A percentile compares a stretch with the other conserved stretches of the same genome.
Conservation (phyloP, 768 basidiomycete genomes). For the Boletus sensibilis region DNA sequence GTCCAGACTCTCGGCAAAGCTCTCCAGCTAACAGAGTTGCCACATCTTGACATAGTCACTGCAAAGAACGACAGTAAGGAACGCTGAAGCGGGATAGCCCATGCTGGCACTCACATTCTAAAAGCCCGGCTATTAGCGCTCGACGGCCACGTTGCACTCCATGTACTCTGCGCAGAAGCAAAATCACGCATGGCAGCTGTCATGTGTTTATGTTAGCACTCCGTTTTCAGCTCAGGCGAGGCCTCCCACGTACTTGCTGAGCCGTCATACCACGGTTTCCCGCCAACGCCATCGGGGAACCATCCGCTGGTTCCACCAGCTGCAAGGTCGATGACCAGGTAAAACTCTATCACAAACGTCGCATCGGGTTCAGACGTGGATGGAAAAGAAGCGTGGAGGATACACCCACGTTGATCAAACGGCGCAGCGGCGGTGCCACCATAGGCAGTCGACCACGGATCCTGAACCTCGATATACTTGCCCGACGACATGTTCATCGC, state of each 20-base stretch:
- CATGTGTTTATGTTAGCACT: slow-evolving; percentile 1
- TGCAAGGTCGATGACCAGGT: slow-evolving; percentile 76
- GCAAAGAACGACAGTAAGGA: background rate
- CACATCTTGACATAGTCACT: slow-evolving; percentile 37
- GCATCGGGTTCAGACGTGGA: background rate
- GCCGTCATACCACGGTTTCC: slow-evolving; percentile 59
- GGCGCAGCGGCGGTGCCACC: slow-evolving; percentile 48
- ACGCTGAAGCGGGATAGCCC: background rate
- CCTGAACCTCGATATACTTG: slow-evolving; percentile 39
- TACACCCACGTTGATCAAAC: slow-evolving; percentile 34
- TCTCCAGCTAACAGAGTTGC: slow-evolving; percentile 26
- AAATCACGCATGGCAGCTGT: slow-evolving; percentile 70
- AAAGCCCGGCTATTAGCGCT: slow-evolving; percentile 62
- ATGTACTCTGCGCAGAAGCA: slow-evolving; percentile 55
- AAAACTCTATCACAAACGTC: slow-evolving; percentile 58
- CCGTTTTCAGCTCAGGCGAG: slow-evolving; percentile 14
- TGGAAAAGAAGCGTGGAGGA: background rate
- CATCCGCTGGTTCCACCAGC: slow-evolving; percentile 76
- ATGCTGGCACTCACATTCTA: slow-evolving; percentile 48
- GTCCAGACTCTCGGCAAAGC: background rate
- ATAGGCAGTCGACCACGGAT: slow-evolving; percentile 49
- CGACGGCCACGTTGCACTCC: slow-evolving; percentile 76
- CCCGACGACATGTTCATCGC: slow-evolving; percentile 42
- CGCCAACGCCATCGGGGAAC: slow-evolving; percentile 50
- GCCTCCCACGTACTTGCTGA: slow-evolving; percentile 43